phyloP scores from a whole-genome alignment of 2,329 filamentous ascomycete genomes.

The Arthrobotrys megalospora region DNA sequence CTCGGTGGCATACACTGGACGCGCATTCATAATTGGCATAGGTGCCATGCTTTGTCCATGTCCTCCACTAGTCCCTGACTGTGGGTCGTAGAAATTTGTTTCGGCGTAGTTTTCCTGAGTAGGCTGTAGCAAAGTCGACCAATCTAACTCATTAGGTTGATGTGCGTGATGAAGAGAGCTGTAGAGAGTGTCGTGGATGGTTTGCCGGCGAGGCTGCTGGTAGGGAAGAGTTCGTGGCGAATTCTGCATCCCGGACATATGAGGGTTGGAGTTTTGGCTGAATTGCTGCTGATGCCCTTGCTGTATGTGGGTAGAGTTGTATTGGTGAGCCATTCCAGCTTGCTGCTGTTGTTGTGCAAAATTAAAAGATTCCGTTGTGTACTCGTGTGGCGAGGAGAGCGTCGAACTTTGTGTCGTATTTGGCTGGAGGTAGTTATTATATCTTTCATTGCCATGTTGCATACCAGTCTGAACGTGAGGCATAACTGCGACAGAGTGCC shows the following conservation, averaged over 20 bases:
- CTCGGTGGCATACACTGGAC: constrained; percentile 60
- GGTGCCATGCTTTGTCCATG: constrained; percentile 59
- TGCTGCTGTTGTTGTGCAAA: constrained; percentile 47
- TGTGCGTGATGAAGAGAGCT: constrained; percentile 52
- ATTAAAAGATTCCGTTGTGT: constrained; percentile 58
- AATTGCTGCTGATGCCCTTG: constrained; percentile 55
- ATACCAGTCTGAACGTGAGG: constrained; percentile 46
- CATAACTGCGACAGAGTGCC: constrained; percentile 55
- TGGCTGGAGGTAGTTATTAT: constrained; percentile 49
- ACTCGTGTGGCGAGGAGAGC: constrained; percentile 56
- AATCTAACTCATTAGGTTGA: constrained; percentile 50
- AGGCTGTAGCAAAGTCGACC: constrained; percentile 55
- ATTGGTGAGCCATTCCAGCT: constrained; percentile 41
- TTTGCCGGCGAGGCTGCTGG: constrained; percentile 52
- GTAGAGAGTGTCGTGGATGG: constrained; percentile 56
- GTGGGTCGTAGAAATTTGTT: constrained; percentile 59
- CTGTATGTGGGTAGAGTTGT: constrained; percentile 50
- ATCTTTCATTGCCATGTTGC: constrained; percentile 48
- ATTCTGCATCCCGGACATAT: constrained; percentile 58
- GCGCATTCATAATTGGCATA: constrained; percentile 60
- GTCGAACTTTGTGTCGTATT: constrained; percentile 54
- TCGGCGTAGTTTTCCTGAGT: constrained; percentile 59
- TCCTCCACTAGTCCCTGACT: constrained; percentile 59
- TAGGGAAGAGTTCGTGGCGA: constrained; percentile 53
- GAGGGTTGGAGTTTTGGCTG: constrained; percentile 48